Evolutionary conservation across 345 rosid species (phyloP), one percentile per base, ranked within the genome.

Genomic region (Dipteronia dyeriana): DNA sequence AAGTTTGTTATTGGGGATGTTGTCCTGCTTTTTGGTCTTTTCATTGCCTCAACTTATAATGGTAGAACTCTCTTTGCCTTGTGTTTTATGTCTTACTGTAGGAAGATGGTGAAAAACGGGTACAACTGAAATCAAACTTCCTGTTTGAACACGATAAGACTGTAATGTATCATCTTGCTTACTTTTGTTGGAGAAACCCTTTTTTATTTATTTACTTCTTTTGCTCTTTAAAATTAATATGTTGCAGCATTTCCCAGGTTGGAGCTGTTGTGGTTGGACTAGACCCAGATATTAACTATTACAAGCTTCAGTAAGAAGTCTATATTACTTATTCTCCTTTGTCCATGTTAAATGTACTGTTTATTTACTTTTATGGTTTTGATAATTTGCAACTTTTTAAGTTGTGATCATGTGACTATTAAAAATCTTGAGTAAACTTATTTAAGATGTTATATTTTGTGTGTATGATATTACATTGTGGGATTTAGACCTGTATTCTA

Each of bases 211-310:
- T 70, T 49, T 74, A n/a, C 53, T 61, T 60, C 26, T 61, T 62
- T 38, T 38, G 39, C 60, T 75, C 26, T 63, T 66, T 78, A 69
- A 60, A 65, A 69, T 79, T 75, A 61, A 11, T 78, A 66, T 63
- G 70, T 80, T 78, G 74, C 76, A 61, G 78, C 39, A n/a, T 19
- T 66, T 78, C 72, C 29, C 88, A 91, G 99, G 99, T 92, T 70
- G 99, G 99, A 83, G 99, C 98, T 43, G 97, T 95, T 74, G 95
- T 93, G 75, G 98, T 93, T 62, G 98, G 98, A 71, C 51, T 92
- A 61, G 98, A 95, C 76, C 97, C 94, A 25, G 47, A 70, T 66
- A 87, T 95, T 72, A 95, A 95, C 89, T 93, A 88, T 82, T 94
- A 89, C 86, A 95, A 95, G 90, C 98, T 95, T 81, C 98, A 92